Base-by-base conservation (phyloP, 1,139 yeast species). In the Candida sojae region DNA sequence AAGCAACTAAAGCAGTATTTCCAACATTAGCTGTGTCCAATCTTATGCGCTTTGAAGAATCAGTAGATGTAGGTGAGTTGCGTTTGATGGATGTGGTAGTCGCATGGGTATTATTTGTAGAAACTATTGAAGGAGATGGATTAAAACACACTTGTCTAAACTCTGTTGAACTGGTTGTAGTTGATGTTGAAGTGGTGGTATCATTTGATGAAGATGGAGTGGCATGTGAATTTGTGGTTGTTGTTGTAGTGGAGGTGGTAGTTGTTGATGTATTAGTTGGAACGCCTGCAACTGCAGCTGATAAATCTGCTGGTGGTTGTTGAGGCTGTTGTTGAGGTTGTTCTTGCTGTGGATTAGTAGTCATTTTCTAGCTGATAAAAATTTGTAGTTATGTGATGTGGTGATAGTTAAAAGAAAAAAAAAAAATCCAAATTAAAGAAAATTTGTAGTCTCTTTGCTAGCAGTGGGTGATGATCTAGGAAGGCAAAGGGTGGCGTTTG, bases 131-230 rank as follows among this genome's bases (percentile, higher is more conserved):
- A 10, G 61, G 56, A 8, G 57, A 48, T 11, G 61, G 56, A 47
- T 59, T 57, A 49, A 70, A 70, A 52, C 70, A 69, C 32, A 70
- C 74, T 45, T 64, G 68, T 48, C 75, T 62, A 53, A 70, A 68
- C 54, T 62, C 68, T 41, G 39, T 36, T 25, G 39, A 36, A 26
- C 21, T 36, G 3, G 39, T 36, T 11, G 29, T 3, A 26, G 29
- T 26, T 26, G 29, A 3, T 17, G 21, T 17, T 17, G 39, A 13
- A 31, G 34, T 31, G 5, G 39, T 23, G 23, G 29, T 23, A 13
- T 36, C 39, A 36, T 36, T 36, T 60, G 64, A 50, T 57, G 56
- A 25, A n/a, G 23, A 30, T 21, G 39, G 33, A 13, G 44, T 11
- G 38, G 42, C 35, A 30, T 42, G 32, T 10, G 43, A n/a, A 33